Conservation (phyloP, 2,329 filamentous ascomycete species). For the Trichoderma atroviride region DNA sequence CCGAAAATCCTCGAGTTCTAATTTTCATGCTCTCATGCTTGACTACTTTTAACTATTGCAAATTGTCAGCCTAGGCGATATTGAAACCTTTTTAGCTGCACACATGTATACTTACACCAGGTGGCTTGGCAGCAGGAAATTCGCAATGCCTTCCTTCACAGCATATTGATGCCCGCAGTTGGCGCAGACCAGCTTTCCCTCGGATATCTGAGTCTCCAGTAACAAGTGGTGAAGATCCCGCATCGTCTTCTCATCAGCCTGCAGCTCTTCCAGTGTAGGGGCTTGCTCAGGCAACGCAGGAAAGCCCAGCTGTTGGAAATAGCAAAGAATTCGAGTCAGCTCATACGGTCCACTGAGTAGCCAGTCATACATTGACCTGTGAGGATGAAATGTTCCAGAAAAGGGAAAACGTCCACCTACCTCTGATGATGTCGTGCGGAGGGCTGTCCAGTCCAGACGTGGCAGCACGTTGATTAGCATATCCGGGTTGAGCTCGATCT, state of each 20-base stretch:
- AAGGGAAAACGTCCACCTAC: slow-evolving; percentile 50
- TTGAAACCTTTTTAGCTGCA: not conserved
- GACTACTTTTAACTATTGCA: not conserved
- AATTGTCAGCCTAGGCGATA: not conserved
- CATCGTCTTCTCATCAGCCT: slow-evolving; percentile 68
- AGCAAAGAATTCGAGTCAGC: not conserved
- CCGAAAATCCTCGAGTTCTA: not conserved
- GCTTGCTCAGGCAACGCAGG: slow-evolving; percentile 68
- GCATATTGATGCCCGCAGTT: slow-evolving; percentile 93
- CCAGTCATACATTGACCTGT: slow-evolving; percentile 20
- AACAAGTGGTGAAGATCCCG: slow-evolving; percentile 79
- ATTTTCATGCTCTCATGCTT: not conserved
- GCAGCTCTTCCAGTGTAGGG: slow-evolving; percentile 63
- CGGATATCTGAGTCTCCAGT: slow-evolving; percentile 84
- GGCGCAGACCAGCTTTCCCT: slow-evolving; percentile 87
- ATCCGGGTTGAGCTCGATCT: slow-evolving; percentile 76
- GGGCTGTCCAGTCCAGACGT: slow-evolving; percentile 83
- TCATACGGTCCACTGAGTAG: not conserved
- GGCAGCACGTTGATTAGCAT: slow-evolving; percentile 85
- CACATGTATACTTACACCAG: slow-evolving; percentile 59
- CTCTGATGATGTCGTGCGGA: slow-evolving; percentile 76
- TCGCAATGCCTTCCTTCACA: slow-evolving; percentile 94
- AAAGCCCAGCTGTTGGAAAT: slow-evolving; percentile 68
- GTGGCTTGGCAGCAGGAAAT: slow-evolving; percentile 92
- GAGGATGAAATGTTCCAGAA: not conserved